Conservation (phyloP, 192 early-diverging fungal species). For the Phycomyces blakesleeanus region DNA sequence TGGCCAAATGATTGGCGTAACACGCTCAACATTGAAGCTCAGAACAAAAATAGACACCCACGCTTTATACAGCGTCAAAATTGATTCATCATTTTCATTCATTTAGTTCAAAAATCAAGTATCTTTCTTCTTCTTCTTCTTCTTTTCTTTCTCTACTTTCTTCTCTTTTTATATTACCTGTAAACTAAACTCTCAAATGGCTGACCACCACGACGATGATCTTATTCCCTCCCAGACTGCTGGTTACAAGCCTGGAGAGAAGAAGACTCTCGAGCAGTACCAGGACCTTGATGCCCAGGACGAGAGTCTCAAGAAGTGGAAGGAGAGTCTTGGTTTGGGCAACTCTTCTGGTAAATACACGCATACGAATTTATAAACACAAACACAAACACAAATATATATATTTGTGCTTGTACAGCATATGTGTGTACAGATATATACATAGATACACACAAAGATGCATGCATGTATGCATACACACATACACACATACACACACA, state of each 20-base stretch:
- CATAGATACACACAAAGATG: too few relatives aligned
- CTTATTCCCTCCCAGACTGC: slow-evolving; percentile 72
- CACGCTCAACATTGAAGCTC: too few relatives aligned
- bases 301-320: slow-evolving; percentile 96
- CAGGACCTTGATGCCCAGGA: slow-evolving; percentile 82
- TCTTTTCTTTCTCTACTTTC: slow-evolving; percentile 8
- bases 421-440: too few relatives aligned
- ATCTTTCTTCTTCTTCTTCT: slow-evolving; percentile 5
- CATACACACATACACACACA: too few relatives aligned
- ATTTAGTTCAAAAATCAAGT: background rate
- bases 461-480: too few relatives aligned
- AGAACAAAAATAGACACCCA: too few relatives aligned
- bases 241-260: slow-evolving; percentile 89
- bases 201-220: slow-evolving; percentile 61
- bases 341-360: slow-evolving; percentile 48
- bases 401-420: too few relatives aligned
- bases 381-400: too few relatives aligned
- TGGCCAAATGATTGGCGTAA: too few relatives aligned
- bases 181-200: slow-evolving; percentile 28
- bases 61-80: background rate
- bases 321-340: slow-evolving; percentile 85
- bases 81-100: slow-evolving; percentile 1
- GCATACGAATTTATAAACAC: too few relatives aligned
- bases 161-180: slow-evolving; percentile 4
- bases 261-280: slow-evolving; percentile 87